A percentile compares a stretch with the other conserved stretches of the same genome.
Evolutionary conservation across 2,329 filamentous ascomycete genomes (phyloP).

Genomic region (Ceratocystis papillata): DNA sequence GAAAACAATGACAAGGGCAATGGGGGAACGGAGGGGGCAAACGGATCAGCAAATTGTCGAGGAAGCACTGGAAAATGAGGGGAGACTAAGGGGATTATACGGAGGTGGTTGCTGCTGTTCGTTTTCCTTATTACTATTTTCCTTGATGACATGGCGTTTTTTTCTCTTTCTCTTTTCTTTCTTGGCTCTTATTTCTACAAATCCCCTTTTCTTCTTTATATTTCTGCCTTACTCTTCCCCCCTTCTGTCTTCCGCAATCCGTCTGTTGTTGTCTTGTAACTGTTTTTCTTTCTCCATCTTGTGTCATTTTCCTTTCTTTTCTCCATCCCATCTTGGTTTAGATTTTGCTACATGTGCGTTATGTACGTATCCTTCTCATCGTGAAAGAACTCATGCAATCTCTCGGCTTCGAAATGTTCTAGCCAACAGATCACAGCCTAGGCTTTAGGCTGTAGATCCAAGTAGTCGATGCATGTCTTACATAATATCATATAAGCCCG

Average conservation of each 20-base stretch:
- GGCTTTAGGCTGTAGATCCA: not conserved
- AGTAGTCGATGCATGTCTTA: not conserved
- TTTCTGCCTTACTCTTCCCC: constrained; percentile 13
- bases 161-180: constrained; percentile 11
- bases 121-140: constrained; percentile 11
- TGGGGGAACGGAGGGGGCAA: not conserved
- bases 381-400: not conserved
- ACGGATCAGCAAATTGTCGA: constrained; percentile 2
- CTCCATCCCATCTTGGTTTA: not conserved
- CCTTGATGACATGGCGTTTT: constrained; percentile 7
- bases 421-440: not conserved
- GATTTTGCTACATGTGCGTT: not conserved
- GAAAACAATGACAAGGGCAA: not conserved
- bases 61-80: constrained; percentile 8
- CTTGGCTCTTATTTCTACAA: constrained; percentile 10
- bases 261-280: not conserved
- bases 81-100: constrained; percentile 1
- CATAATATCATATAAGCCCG: not conserved
- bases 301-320: constrained; percentile 1
- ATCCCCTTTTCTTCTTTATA: constrained; percentile 5
- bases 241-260: not conserved
- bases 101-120: not conserved
- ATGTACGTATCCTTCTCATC: not conserved
- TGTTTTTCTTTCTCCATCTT: not conserved
- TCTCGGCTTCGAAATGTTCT: not conserved